Percentiles rank a stretch among this genome's conserved stretches.
Conservation (phyloP, 306 rosid genomes). For the Dryas drummondii region DNA sequence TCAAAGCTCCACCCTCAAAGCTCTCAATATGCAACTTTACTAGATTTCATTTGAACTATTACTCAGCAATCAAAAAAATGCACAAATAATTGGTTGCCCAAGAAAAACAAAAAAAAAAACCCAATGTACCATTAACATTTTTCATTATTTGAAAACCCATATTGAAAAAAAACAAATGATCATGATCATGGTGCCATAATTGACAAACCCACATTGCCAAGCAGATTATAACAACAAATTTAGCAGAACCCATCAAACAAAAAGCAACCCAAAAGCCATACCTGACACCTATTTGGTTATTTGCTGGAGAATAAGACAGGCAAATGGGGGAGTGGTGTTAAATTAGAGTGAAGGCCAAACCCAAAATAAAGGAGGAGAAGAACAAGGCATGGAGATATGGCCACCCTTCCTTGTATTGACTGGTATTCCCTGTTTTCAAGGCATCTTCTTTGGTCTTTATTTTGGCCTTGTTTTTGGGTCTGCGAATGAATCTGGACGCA, state of each 20-base stretch:
- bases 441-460: background rate
- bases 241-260: background rate
- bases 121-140: background rate
- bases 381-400: background rate
- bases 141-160: background rate
- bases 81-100: background rate
- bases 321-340: background rate
- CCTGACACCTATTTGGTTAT: background rate
- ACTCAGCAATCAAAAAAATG: background rate
- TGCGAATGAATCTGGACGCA: conserved; percentile 15
- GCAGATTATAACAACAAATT: background rate
- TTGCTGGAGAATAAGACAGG: background rate
- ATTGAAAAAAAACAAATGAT: background rate
- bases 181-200: background rate
- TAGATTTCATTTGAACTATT: background rate
- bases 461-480: background rate
- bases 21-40: background rate
- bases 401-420: background rate
- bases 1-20: background rate
- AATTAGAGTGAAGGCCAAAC: background rate
- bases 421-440: background rate
- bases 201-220: background rate
- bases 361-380: background rate
- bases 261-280: background rate
- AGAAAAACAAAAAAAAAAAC: background rate